phyloP scores from a whole-genome alignment of 2,329 filamentous ascomycete species.

The Alternaria burnsii region DNA sequence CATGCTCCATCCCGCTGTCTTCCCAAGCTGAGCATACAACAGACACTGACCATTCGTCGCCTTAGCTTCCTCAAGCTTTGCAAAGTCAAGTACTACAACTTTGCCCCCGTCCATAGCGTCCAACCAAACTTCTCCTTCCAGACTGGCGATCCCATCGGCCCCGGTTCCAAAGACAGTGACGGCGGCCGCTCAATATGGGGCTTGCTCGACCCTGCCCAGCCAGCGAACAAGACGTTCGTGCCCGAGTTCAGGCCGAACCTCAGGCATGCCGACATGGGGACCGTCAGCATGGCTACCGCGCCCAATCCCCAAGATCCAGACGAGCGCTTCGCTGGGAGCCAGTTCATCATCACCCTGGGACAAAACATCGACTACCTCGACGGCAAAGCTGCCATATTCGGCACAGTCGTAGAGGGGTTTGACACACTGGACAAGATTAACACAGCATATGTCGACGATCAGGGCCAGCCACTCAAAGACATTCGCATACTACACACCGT shows the following conservation, averaged over 20 bases:
- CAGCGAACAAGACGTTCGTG: conserved; percentile 77
- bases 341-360: conserved; percentile 92
- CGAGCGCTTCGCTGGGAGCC: conserved; percentile 81
- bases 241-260: conserved; percentile 87
- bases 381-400: conserved; percentile 93
- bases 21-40: conserved; percentile 61
- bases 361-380: conserved; percentile 91
- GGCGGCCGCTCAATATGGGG: conserved; percentile 96
- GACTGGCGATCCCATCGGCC: conserved; percentile 91
- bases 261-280: conserved; percentile 88
- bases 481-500: conserved; percentile 94
- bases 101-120: conserved; percentile 87
- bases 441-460: conserved; percentile 83
- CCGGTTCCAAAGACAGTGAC: conserved; percentile 83
- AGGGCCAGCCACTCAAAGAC: conserved; percentile 87
- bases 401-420: conserved; percentile 94
- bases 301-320: conserved; percentile 79
- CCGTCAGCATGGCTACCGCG: conserved; percentile 96
- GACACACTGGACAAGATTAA: conserved; percentile 95
- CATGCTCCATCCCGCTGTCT: conserved; percentile 36
- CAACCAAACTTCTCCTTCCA: conserved; percentile 97
- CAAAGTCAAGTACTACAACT: conserved; percentile 99
- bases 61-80: conserved; percentile 94
- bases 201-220: conserved; percentile 67
- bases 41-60: conserved; percentile 60